Conservation (phyloP, 306 rosid genomes). For the Rosa lucieae region DNA sequence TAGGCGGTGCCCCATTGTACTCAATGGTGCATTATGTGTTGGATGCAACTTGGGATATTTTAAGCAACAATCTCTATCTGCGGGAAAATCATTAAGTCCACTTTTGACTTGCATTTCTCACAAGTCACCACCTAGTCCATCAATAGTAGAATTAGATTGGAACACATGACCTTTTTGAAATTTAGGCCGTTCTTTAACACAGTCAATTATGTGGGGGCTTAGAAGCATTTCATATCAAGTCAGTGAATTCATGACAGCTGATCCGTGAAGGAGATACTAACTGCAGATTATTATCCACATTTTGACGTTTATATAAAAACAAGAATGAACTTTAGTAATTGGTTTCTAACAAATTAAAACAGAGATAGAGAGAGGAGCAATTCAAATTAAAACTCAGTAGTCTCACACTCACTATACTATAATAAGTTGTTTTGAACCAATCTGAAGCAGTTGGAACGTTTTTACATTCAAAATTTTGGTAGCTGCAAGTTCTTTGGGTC, state of each 20-base stretch:
- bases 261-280: background rate
- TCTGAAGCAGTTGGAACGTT: background rate
- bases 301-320: too few species aligned
- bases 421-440: background rate
- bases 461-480: background rate
- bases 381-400: too few species aligned
- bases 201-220: background rate
- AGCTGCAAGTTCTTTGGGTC: background rate
- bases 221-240: background rate
- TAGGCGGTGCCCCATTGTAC: background rate
- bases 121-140: background rate
- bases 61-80: conserved; percentile 1
- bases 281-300: too few species aligned
- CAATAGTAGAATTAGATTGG: background rate
- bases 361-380: too few species aligned
- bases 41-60: conserved; percentile 14
- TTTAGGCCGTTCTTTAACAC: background rate
- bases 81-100: background rate
- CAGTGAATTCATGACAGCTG: background rate
- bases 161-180: background rate
- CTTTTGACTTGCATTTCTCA: background rate
- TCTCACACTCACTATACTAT: too few species aligned
- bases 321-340: too few species aligned
- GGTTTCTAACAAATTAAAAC: too few species aligned
- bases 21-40: background rate